Conservation (phyloP, 371 early-diverging fungal species). For the Mortierella polycephala region DNA sequence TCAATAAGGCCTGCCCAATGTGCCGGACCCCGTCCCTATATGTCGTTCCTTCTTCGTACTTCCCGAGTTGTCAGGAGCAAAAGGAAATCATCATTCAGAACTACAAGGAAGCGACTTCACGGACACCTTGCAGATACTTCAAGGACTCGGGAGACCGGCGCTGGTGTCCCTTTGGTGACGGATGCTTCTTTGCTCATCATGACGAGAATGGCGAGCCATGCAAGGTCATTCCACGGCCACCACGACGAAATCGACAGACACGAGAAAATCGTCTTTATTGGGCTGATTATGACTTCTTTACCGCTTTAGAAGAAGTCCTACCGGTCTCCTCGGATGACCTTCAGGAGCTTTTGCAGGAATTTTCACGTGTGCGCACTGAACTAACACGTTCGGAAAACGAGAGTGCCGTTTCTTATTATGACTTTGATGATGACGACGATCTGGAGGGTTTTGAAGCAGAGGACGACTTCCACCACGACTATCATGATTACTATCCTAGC, state of each 20-base stretch:
- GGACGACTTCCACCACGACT: no score
- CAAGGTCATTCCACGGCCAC: constrained; percentile 38
- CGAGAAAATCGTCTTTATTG: no score
- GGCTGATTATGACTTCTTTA: no score
- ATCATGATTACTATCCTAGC: no score
- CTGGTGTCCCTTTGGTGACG: constrained; percentile 58
- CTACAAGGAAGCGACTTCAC: constrained; percentile 47
- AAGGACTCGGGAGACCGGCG: constrained; percentile 41
- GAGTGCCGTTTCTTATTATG: no score
- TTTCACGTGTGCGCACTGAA: no score
- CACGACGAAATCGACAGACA: constrained; percentile 15
- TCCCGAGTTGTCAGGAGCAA: constrained; percentile 47
- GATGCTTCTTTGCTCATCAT: constrained; percentile 58
- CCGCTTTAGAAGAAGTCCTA: no score
- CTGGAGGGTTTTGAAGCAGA: no score
- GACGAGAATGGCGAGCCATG: constrained; percentile 44
- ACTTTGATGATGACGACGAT: no score
- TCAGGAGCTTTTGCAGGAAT: no score
- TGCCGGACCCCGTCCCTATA: constrained; percentile 55
- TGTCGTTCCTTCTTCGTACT: constrained; percentile 55
- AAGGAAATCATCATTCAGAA: constrained; percentile 52
- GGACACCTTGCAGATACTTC: constrained; percentile 56
- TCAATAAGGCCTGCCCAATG: constrained; percentile 57
- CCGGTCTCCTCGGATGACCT: no score
- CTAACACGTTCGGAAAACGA: no score